These are phyloP conservation scores for Metschnikowia lochheadii DNA, from an alignment of 805 yeast genomes.

Conservation along the genomic window DNA sequence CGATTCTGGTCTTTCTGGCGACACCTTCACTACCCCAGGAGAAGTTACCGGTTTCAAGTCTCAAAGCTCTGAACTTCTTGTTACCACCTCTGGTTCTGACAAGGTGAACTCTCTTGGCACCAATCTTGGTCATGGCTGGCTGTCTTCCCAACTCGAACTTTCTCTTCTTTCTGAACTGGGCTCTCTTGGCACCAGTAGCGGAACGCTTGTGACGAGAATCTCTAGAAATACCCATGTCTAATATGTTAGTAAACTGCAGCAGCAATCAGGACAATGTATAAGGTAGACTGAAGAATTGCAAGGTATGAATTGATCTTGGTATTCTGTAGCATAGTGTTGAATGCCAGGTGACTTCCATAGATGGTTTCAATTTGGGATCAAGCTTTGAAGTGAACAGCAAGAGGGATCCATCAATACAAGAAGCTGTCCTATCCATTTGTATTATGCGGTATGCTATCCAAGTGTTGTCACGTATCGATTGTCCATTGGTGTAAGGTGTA, in stretches of 20 bases:
- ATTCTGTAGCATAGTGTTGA: background rate
- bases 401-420: background rate
- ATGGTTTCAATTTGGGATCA: background rate
- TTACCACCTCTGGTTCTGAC: conserved; percentile 99
- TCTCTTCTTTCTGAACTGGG: conserved; percentile 99
- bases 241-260: conserved; percentile 11
- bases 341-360: background rate
- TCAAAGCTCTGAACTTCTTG: conserved; percentile 99
- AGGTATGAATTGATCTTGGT: background rate
- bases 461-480: background rate
- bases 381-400: background rate
- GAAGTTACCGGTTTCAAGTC: conserved; percentile 98
- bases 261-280: background rate
- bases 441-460: background rate
- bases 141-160: conserved; percentile 99
- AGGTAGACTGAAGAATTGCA: background rate
- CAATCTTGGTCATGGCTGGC: conserved; percentile 98
- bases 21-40: conserved; percentile 99
- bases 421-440: background rate
- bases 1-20: conserved; percentile 98
- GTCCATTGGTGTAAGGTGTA: background rate
- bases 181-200: conserved; percentile 99
- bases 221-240: conserved; percentile 98
- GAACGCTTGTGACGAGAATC: conserved; percentile 99
- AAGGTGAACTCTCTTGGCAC: conserved; percentile 97